These are phyloP conservation scores for Didymosphaeria variabile DNA, from an alignment of 2,329 filamentous ascomycete genomes.

Conservation along the genomic window DNA sequence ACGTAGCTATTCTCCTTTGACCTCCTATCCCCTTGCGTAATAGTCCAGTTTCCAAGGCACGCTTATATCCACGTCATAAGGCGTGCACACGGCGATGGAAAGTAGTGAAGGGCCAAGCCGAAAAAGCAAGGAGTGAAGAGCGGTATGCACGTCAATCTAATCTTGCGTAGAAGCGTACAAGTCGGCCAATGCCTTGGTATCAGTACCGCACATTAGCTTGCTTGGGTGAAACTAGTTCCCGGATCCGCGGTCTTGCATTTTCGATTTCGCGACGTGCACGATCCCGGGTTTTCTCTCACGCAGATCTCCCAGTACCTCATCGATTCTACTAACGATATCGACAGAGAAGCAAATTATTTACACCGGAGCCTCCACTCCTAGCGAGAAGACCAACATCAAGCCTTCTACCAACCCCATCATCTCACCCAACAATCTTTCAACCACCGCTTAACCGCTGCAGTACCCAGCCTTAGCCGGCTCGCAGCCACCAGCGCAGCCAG, in stretches of 20 bases:
- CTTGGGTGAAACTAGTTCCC: too few relatives aligned
- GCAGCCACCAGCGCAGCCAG: slow-evolving; percentile 36
- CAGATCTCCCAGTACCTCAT: too few relatives aligned
- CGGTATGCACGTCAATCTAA: neutral
- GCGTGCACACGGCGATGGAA: too few relatives aligned
- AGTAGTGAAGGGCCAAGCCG: neutral
- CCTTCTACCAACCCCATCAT: too few relatives aligned
- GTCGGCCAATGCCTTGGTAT: neutral
- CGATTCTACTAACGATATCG: neutral
- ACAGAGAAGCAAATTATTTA: neutral
- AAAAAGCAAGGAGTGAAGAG: neutral
- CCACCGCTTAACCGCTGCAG: slow-evolving; percentile 31
- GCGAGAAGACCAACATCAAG: neutral
- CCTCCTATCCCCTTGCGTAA: too few relatives aligned
- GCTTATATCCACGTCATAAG: too few relatives aligned
- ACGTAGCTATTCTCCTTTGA: too few relatives aligned
- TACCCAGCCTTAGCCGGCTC: slow-evolving; percentile 37
- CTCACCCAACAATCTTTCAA: neutral
- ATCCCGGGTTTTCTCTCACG: too few relatives aligned
- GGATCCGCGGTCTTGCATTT: too few relatives aligned
- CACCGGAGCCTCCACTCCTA: neutral
- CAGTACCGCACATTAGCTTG: too few relatives aligned
- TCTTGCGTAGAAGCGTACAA: neutral
- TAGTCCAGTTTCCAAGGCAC: too few relatives aligned
- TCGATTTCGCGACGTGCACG: too few relatives aligned